Evolutionary conservation across 805 yeast genomes (phyloP), one percentile per base, ranked within the genome.

Genomic region (Yarrowia sp.): DNA sequence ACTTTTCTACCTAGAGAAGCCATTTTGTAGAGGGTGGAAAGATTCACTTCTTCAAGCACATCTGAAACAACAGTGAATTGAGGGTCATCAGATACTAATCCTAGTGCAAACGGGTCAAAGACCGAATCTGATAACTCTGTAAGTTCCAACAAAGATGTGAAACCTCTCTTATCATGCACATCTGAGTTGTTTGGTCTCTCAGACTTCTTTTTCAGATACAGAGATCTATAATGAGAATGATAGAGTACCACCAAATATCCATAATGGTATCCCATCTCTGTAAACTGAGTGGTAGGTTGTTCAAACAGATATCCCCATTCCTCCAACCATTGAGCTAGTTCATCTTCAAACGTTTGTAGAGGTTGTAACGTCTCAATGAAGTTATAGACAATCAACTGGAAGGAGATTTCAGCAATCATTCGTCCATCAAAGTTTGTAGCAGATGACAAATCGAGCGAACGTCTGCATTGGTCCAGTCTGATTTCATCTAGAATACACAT

Each of bases 361-460:
- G 75, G 73, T 57, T 65, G 69, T 36, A 58, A 65, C 44, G 74
- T 72, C 65, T 86, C 87, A 18, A 86, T 76, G 72, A 79, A 87
- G 65, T 83, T 82, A 74, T 87, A 87, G 0, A 86, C 78, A 11
- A 84, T 79, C 15, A 83, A 73, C 64, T 86, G 84, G 10, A 88
- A 78, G 17, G 86, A 82, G 60, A 88, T 84, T 73, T 89, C 96
- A 44, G 91, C 86, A 8, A 88, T 86, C 84, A 89, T 87, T 66
- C 95, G 76, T n/a, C 89, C 90, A 72, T 89, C 96, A 72, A 89
- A 89, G 71, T 88, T 87, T 6, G 92, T 87, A 1, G 92, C 84
- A 39, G 83, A 78, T 4, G 86, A 78, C 42, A 84, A 74, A 43
- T 85, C 83, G 57, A 86, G 75, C 1, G 87, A 82, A 18, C 84